Percentiles rank a stretch among this genome's conserved stretches.
Conservation (phyloP, 192 early-diverging fungal species). For the Backusella mclennaniae region DNA sequence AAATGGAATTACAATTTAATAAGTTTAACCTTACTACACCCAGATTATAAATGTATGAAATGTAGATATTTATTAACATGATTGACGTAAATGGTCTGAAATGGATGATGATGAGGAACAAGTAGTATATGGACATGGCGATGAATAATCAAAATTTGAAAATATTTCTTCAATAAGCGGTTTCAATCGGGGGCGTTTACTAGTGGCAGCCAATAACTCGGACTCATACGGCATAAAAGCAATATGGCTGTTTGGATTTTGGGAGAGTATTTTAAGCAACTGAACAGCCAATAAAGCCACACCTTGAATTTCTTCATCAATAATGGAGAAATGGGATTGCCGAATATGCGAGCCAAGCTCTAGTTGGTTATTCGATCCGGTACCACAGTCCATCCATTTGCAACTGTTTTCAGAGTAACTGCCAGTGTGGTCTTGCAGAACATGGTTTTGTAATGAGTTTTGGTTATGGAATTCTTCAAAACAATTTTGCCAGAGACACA, state of each 20-base stretch:
- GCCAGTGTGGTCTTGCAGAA: conserved; percentile 43
- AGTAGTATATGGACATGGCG: not conserved
- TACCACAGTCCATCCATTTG: not conserved
- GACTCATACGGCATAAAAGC: conserved; percentile 27
- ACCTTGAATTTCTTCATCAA: conserved; percentile 12
- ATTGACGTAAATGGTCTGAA: not conserved
- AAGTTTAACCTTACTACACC: no score
- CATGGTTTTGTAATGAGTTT: conserved; percentile 45
- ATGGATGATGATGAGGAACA: not conserved
- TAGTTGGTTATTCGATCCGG: not conserved
- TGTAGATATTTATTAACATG: not conserved
- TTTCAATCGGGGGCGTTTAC: conserved; percentile 13
- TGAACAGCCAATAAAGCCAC: conserved; percentile 19
- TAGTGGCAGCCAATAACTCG: conserved; percentile 17
- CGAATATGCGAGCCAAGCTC: conserved; percentile 2
- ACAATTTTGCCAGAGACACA: conserved; percentile 55
- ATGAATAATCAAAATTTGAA: conserved; percentile 18
- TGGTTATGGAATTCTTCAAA: conserved; percentile 36
- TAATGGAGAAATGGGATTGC: not conserved
- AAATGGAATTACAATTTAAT: no score
- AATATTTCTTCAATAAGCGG: conserved; percentile 17
- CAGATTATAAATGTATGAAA: not conserved
- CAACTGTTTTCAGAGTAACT: conserved; percentile 5
- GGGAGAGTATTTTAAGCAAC: conserved; percentile 16
- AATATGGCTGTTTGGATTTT: conserved; percentile 17